phyloP scores from a whole-genome alignment of 768 basidiomycete species.

The Scleroderma citrinum region DNA sequence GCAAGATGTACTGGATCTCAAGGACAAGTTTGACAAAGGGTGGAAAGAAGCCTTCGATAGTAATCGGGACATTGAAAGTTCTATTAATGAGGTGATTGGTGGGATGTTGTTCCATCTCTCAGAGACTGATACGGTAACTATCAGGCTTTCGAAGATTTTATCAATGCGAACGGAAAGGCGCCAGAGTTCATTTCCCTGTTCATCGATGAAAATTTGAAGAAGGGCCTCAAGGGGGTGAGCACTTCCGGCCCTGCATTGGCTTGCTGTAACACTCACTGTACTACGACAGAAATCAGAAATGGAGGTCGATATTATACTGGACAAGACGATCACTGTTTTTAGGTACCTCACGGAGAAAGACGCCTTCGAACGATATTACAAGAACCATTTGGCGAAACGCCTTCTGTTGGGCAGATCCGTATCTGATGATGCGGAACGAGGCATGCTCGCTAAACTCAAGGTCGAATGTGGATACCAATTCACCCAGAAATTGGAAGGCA shows the following conservation, averaged over 20 bases:
- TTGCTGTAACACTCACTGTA: neutral
- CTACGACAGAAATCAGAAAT: constrained; percentile 79
- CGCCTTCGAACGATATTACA: constrained; percentile 97
- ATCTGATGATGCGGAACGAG: constrained; percentile 95
- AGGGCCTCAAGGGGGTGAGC: constrained; percentile 89
- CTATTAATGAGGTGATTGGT: constrained; percentile 70
- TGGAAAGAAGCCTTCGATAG: constrained; percentile 65
- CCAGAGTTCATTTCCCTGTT: constrained; percentile 95
- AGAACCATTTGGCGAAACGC: constrained; percentile 90
- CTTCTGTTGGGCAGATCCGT: constrained; percentile 81
- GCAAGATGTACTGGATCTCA: constrained; percentile 81
- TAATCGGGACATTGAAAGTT: constrained; percentile 74
- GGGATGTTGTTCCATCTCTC: neutral
- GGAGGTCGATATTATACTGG: constrained; percentile 84
- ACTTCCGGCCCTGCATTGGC: neutral
- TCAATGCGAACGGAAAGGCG: constrained; percentile 81
- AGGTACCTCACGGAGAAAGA: constrained; percentile 94
- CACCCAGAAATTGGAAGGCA: constrained; percentile 95
- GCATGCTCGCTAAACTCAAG: constrained; percentile 96
- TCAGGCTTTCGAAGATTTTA: constrained; percentile 89
- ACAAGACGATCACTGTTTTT: constrained; percentile 96
- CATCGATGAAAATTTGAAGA: constrained; percentile 93
- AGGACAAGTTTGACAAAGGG: constrained; percentile 82
- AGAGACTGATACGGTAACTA: constrained; percentile 5
- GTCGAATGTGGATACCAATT: constrained; percentile 95